Evolutionary conservation across 805 yeast species (phyloP).

Genomic region (Monosporozyma siamensis): DNA sequence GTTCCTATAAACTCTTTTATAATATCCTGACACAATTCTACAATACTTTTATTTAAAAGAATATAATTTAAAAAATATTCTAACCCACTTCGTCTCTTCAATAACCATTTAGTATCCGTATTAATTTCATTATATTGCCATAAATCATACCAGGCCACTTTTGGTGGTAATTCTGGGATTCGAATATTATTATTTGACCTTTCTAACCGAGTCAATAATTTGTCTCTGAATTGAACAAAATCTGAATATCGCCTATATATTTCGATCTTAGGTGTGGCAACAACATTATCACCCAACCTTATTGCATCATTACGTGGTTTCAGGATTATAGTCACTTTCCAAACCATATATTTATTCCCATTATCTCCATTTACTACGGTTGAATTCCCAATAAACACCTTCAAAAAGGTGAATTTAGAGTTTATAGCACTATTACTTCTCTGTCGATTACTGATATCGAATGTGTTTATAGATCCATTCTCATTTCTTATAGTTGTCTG

Average conservation of each 20-base stretch:
- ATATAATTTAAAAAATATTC: conserved; percentile 52
- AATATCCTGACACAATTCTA: conserved; percentile 13
- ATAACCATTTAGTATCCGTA: conserved; percentile 40
- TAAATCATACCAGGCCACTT: conserved; percentile 31
- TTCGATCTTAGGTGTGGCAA: conserved; percentile 27
- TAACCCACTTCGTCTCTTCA: conserved; percentile 44
- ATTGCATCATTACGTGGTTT: conserved; percentile 9
- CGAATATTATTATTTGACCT: conserved; percentile 14
- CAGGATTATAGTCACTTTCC: conserved; percentile 22
- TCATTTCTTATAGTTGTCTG: not conserved
- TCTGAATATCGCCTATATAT: conserved; percentile 59
- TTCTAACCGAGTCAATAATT: conserved; percentile 20
- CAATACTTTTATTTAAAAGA: conserved; percentile 38
- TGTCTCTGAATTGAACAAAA: conserved; percentile 39
- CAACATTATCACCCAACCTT: conserved; percentile 1
- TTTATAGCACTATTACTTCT: conserved; percentile 9
- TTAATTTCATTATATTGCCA: conserved; percentile 27
- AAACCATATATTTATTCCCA: conserved; percentile 22
- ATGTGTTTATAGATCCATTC: not conserved
- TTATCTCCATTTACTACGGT: conserved; percentile 23
- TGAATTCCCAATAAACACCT: conserved; percentile 20
- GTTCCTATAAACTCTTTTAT: conserved; percentile 4
- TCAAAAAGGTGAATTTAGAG: conserved; percentile 8
- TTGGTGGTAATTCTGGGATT: conserved; percentile 46
- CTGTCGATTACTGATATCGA: not conserved